Base-by-base conservation (phyloP, 2,329 filamentous ascomycete genomes). In the Nigrospora osmanthi region DNA sequence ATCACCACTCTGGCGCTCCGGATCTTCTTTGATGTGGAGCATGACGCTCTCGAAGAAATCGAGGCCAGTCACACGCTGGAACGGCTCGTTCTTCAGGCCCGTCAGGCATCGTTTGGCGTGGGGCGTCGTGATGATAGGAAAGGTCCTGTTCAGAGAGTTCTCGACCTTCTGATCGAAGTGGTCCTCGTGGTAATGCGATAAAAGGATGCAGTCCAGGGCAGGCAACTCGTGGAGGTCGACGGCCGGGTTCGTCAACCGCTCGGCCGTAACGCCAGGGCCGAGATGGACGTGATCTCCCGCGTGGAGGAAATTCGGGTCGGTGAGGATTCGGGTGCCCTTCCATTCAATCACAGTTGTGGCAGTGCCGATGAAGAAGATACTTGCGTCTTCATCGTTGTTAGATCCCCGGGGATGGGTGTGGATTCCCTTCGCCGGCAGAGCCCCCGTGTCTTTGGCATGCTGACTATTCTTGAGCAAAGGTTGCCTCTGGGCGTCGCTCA, bases 201-300 rank as follows among this genome's bases (percentile, higher is more conserved):
- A 63, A 31, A 85, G 64, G 3, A 85, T 70, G 1, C 69, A 63
- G 55, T 85, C 78, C 16, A 85, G 68, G 2, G 70, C 65, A 2
- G 81, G 81, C 2, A 85, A 63, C 28, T 78, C 67, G 40, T 80
- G 68, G 6, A 85, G 57, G 46, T 82, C 73, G 14, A 85, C 67
- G 0, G 77, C 76, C 17, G 80, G 80, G 49, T 85, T 74, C 0
- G 75, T 83, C 19, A 62, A 59, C 2, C 80, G 67, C 19, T 67
- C 68, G 1, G 68, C 73, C 2, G 69, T 75, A 2, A 84, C 78
- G 1, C 80, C 80, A 0, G 81, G 80, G 0, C 80, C 81, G 1
- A 85, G 71, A 56, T 85, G 80, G 10, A 85, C 79, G 52, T 84
- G 77, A 53, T 83, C 79, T 31, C 80, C 80, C 2, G 73, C 72